Evolutionary conservation across 768 basidiomycete species (phyloP), one percentile per base, ranked within the genome.

Genomic region (Trametopsis cervina): DNA sequence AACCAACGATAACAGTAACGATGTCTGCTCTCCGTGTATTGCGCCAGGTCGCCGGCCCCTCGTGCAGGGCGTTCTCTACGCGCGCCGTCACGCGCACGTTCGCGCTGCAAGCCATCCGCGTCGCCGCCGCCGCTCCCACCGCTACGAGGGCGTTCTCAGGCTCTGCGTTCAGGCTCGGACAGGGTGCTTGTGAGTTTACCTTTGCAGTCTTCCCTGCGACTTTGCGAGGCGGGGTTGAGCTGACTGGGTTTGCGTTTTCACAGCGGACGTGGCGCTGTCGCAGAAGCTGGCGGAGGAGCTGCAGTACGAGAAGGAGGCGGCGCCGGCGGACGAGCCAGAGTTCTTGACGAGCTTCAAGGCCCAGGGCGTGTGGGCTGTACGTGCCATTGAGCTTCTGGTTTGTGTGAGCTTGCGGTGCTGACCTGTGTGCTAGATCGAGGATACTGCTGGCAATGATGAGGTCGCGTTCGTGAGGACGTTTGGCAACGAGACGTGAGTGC

Each of bases 401-500:
- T 27, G 6, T 37, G 35, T 15, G 40, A 15, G 29, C 15, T 33
- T 15, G 15, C 7, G 15, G 29, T 15, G 29, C 29, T 33, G 29
- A 33, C 29, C 29, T 33, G 15, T 7, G 29, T 25, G 18, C 27
- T 52, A 89, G 83, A 75, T 98, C 55, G 73, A 80, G 47, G 88
- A 95, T 63, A 64, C 64, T 11, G 55, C 68, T 4, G 87, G 85
- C 29, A 76, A 80, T 46, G 93, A 95, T 64, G 93, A 96, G 66
- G 80, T 98, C 33, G 68, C 75, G 21, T 67, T 98, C 37, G 71
- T 71, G n/a, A 81, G 93, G 56, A 83, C 80, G 56, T 95, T 91
- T 65, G 93, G 90, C 52, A 90, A 89, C 57, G 95, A 98, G 69
- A 77, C 67, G 92, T 95, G 56, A 48, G 85, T 77, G 11, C 6